Percentiles rank a stretch among this genome's conserved stretches.
These are phyloP conservation scores for Aureobasidium sp. DNA, from an alignment of 2,329 filamentous ascomycete species.

Conservation along the genomic window DNA sequence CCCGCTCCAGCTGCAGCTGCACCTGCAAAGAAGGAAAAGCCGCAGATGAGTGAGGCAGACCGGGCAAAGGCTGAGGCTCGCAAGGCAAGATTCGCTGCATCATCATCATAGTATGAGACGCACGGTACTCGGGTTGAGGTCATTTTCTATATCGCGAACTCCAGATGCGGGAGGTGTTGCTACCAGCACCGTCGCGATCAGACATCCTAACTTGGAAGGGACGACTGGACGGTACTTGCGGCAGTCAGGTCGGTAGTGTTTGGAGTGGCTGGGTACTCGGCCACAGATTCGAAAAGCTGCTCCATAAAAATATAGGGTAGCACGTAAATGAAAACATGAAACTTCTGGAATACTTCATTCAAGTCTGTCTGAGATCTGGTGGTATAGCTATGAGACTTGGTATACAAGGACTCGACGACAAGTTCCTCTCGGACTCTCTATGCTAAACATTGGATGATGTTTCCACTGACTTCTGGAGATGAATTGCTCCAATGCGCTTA, in stretches of 20 bases:
- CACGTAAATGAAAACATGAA: not conserved
- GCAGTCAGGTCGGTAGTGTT: not conserved
- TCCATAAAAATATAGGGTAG: not conserved
- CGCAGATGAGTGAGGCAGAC: slow-evolving; percentile 37
- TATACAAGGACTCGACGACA: not conserved
- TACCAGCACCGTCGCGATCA: not conserved
- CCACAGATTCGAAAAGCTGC: not conserved
- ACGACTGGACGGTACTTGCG: not conserved
- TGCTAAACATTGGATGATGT: not conserved
- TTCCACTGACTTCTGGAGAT: not conserved
- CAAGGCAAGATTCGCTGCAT: slow-evolving; percentile 36
- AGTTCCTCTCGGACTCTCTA: not conserved
- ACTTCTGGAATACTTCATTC: not conserved
- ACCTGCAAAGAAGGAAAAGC: slow-evolving; percentile 7
- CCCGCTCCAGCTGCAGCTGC: slow-evolving; percentile 1
- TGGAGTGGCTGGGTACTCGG: not conserved
- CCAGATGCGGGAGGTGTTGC: not conserved
- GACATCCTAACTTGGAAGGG: not conserved
- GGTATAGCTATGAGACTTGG: not conserved
- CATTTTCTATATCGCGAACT: not conserved
- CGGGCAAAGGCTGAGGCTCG: slow-evolving; percentile 37
- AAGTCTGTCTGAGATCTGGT: not conserved
- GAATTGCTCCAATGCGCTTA: not conserved
- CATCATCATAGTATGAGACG: not conserved
- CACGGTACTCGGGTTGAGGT: not conserved